Percentiles rank a stretch among this genome's conserved stretches.
Conservation (phyloP, 2,329 filamentous ascomycete genomes). For the Leptoxyphium fumago region DNA sequence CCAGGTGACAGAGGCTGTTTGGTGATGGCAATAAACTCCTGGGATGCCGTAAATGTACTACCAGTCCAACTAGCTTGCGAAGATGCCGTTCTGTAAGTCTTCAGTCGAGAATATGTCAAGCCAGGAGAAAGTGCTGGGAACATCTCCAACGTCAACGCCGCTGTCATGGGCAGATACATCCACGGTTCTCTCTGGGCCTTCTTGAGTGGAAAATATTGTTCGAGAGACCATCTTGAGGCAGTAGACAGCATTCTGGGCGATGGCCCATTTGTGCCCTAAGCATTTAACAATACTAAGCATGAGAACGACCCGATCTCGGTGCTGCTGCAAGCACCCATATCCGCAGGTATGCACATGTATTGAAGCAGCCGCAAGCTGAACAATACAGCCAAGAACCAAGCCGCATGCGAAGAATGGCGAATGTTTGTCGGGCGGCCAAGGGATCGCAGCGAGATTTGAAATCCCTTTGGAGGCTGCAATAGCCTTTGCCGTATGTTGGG, state of each 20-base stretch:
- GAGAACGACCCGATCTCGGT: conserved; percentile 53
- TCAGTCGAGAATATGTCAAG: not conserved
- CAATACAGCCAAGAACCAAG: conserved; percentile 62
- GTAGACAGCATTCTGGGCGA: conserved; percentile 52
- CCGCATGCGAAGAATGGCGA: conserved; percentile 76
- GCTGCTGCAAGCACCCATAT: conserved; percentile 49
- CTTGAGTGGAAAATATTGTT: conserved; percentile 36
- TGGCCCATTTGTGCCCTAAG: conserved; percentile 55
- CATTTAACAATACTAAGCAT: conserved; percentile 62
- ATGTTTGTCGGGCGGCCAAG: conserved; percentile 56
- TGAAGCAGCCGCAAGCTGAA: conserved; percentile 70
- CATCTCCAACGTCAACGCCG: not conserved
- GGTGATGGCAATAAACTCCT: no score
- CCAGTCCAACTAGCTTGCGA: no score
- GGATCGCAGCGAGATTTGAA: conserved; percentile 58
- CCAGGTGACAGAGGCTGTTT: no score
- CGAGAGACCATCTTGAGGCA: conserved; percentile 61
- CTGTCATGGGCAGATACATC: not conserved
- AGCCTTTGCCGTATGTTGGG: conserved; percentile 58
- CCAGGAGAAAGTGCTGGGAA: not conserved
- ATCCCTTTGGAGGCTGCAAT: conserved; percentile 67
- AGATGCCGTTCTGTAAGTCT: not conserved
- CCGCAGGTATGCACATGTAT: conserved; percentile 25
- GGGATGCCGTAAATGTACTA: no score
- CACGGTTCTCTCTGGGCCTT: not conserved